phyloP scores from a whole-genome alignment of 2,329 filamentous ascomycete species.

The Balansia obtecta region DNA sequence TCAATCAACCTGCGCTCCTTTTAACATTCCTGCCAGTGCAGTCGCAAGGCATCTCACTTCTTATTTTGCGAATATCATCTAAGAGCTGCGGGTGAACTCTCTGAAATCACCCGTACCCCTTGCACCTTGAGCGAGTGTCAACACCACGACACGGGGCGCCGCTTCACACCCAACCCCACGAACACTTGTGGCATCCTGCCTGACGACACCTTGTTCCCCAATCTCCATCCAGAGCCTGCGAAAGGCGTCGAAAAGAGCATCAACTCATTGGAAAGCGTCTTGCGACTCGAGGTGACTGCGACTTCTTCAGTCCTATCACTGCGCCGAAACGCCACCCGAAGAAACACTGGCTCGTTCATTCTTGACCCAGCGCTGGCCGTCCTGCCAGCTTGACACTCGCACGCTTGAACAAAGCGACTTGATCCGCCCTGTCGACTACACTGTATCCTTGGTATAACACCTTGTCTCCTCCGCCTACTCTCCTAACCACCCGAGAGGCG shows the following conservation, averaged over 20 bases:
- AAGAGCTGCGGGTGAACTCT: background rate
- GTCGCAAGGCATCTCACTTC: background rate
- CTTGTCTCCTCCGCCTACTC: background rate
- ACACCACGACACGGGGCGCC: conserved; percentile 1
- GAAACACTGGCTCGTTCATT: background rate
- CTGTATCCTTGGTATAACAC: background rate
- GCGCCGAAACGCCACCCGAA: background rate
- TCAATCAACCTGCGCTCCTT: background rate
- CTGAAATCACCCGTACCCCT: background rate
- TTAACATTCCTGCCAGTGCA: background rate
- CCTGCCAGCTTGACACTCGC: background rate
- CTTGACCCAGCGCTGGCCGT: background rate
- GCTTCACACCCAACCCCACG: background rate
- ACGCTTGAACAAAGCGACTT: background rate
- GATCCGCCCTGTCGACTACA: background rate
- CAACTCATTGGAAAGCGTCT: background rate
- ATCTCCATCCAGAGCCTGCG: background rate
- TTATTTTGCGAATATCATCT: background rate
- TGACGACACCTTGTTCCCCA: background rate
- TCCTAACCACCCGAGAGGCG: conserved; percentile 2
- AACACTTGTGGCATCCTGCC: background rate
- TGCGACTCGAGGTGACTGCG: background rate
- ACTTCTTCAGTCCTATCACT: background rate
- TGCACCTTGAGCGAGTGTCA: background rate
- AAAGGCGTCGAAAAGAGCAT: background rate